These are phyloP conservation scores for Gynochthodes officinalis DNA, from an alignment of 257 asterid genomes.

Conservation along the genomic window DNA sequence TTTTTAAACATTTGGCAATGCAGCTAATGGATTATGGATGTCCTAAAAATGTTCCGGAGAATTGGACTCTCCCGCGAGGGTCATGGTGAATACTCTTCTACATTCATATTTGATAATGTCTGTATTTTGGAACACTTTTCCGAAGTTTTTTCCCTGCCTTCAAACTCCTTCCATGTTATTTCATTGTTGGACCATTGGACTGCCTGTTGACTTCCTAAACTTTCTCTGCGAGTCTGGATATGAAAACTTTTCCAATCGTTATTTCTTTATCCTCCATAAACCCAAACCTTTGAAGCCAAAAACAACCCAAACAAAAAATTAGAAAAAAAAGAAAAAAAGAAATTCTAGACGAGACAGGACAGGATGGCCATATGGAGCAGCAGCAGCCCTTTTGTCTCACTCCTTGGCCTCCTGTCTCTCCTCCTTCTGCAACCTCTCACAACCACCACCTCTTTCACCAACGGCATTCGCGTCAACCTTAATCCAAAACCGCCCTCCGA, in stretches of 20 bases:
- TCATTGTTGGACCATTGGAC: conserved; percentile 11
- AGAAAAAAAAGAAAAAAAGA: conserved; percentile 7
- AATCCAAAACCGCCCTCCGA: conserved; percentile 23
- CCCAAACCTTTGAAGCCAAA: conserved; percentile 6
- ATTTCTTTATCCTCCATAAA: conserved; percentile 4
- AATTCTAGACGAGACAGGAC: conserved; percentile 22
- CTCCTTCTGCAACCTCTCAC: conserved; percentile 40
- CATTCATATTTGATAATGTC: too few species aligned
- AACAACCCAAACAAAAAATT: background rate
- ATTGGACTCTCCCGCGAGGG: too few species aligned
- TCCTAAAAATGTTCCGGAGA: too few species aligned
- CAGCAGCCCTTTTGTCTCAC: conserved; percentile 32
- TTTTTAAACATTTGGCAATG: too few species aligned
- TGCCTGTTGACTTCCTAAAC: conserved; percentile 7
- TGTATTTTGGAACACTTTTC: background rate
- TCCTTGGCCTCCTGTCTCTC: conserved; percentile 84
- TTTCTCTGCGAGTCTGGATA: background rate
- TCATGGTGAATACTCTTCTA: too few species aligned
- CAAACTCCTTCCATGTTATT: conserved; percentile 7
- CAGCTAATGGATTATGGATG: too few species aligned
- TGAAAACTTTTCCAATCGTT: conserved; percentile 5
- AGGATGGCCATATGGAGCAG: conserved; percentile 75
- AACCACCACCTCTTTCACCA: conserved; percentile 25
- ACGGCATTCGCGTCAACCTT: conserved; percentile 47
- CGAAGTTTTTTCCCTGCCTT: conserved; percentile 15